Percentiles rank a stretch among this genome's conserved stretches.
These are phyloP conservation scores for Fomitopsis palustris DNA, from an alignment of 1,284 basidiomycete genomes.

Conservation along the genomic window DNA sequence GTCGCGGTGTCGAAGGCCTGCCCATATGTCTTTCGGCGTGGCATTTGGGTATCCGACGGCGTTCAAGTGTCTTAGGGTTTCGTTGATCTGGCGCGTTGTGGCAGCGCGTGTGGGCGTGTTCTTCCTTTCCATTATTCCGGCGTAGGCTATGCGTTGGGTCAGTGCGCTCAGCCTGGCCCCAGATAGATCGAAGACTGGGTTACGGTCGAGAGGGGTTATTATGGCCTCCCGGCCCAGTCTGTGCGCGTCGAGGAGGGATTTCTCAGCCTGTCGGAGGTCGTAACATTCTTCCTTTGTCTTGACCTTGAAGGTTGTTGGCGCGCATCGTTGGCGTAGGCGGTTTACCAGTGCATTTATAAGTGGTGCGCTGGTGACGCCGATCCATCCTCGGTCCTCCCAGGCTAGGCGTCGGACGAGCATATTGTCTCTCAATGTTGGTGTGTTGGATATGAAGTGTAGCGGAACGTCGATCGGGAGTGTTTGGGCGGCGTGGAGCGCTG, in stretches of 20 bases:
- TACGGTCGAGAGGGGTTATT: neutral
- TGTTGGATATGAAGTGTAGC: neutral
- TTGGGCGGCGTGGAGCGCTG: too few relatives aligned
- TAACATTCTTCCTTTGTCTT: neutral
- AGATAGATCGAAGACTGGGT: neutral
- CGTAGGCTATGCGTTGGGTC: slow-evolving; percentile 15
- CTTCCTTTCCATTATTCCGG: too few relatives aligned
- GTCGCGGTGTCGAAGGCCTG: slow-evolving; percentile 5
- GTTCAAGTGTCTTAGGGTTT: neutral
- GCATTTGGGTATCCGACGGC: neutral
- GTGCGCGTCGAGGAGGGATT: too few relatives aligned
- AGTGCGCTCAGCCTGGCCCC: too few relatives aligned
- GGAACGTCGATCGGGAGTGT: neutral
- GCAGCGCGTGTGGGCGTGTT: neutral
- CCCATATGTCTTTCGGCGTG: neutral
- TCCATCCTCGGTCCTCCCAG: neutral
- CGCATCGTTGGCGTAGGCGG: neutral
- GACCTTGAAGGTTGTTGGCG: neutral
- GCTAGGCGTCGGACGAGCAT: neutral
- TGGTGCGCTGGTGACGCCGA: neutral
- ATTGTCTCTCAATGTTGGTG: neutral
- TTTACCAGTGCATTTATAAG: neutral
- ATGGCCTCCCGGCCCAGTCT: neutral
- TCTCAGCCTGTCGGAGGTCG: neutral
- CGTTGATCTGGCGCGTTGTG: neutral